A percentile compares a stretch with the other conserved stretches of the same genome.
These are phyloP conservation scores for Syzygium aromaticum DNA, from an alignment of 345 rosid species.

Conservation along the genomic window DNA sequence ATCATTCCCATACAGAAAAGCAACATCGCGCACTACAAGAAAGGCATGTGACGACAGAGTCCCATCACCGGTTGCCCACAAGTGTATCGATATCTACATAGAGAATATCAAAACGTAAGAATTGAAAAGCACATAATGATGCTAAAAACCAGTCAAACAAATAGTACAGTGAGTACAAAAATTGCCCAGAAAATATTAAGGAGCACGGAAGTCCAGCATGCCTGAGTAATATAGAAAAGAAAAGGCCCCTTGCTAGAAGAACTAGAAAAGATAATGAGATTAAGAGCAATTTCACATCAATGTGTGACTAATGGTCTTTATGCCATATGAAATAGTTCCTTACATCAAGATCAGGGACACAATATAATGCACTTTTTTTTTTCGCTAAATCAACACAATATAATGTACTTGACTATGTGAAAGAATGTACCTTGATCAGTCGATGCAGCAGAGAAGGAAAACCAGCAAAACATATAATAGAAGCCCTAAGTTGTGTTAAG, in stretches of 20 bases:
- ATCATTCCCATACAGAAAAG: slow-evolving; percentile 43
- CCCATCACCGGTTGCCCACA: slow-evolving; percentile 76
- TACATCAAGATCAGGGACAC: neutral
- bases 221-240: neutral
- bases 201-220: neutral
- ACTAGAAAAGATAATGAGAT: neutral
- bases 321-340: neutral
- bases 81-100: slow-evolving; percentile 56
- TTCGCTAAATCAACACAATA: no score
- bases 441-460: slow-evolving; percentile 55
- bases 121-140: neutral
- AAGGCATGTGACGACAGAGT: slow-evolving; percentile 43
- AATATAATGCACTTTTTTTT: neutral
- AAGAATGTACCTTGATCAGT: slow-evolving; percentile 57
- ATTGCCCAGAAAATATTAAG: neutral
- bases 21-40: slow-evolving; percentile 51
- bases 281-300: neutral
- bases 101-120: slow-evolving; percentile 4
- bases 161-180: neutral
- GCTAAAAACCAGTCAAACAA: neutral
- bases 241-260: neutral
- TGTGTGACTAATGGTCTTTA: neutral
- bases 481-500: slow-evolving; percentile 47
- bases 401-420: neutral
- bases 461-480: slow-evolving; percentile 44